phyloP scores from a whole-genome alignment of 2,329 filamentous ascomycete genomes.

The Fusarium penzigii region DNA sequence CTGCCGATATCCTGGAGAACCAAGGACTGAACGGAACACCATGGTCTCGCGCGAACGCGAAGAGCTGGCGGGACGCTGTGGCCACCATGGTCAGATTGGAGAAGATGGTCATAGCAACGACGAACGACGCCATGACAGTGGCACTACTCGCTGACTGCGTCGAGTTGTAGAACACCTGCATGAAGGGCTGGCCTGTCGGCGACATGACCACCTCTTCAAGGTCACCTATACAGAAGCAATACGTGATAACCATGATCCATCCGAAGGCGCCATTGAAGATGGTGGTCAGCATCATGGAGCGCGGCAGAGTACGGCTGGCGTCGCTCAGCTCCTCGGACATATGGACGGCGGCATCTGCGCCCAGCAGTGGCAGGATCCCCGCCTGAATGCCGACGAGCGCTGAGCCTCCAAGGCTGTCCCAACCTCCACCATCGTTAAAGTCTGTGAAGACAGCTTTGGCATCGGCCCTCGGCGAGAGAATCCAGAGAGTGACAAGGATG shows the following conservation, averaged over 20 bases:
- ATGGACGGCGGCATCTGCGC: slow-evolving; percentile 24
- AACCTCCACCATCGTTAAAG: slow-evolving; percentile 23
- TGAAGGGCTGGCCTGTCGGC: slow-evolving; percentile 21
- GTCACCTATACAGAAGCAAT: slow-evolving; percentile 24
- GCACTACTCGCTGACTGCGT: slow-evolving; percentile 18
- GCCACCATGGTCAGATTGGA: slow-evolving; percentile 25
- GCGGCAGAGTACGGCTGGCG: slow-evolving; percentile 19
- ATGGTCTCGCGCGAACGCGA: slow-evolving; percentile 22
- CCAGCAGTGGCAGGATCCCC: slow-evolving; percentile 17
- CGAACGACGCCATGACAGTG: slow-evolving; percentile 19
- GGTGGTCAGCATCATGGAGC: slow-evolving; percentile 21
- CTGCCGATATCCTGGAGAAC: slow-evolving; percentile 16
- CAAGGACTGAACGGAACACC: slow-evolving; percentile 23
- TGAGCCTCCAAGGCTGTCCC: slow-evolving; percentile 18
- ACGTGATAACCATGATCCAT: slow-evolving; percentile 27
- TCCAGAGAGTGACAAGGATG: slow-evolving; percentile 21
- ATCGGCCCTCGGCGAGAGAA: slow-evolving; percentile 19
- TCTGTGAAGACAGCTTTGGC: slow-evolving; percentile 18
- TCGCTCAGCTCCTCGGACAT: slow-evolving; percentile 25
- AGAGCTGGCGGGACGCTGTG: slow-evolving; percentile 22
- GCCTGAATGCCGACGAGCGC: slow-evolving; percentile 22
- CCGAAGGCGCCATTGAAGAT: slow-evolving; percentile 22
- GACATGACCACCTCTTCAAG: slow-evolving; percentile 19
- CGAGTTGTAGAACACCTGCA: slow-evolving; percentile 25
- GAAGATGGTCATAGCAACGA: slow-evolving; percentile 25